Evolutionary conservation across 345 rosid genomes (phyloP).

Genomic region (Linum trigynum): DNA sequence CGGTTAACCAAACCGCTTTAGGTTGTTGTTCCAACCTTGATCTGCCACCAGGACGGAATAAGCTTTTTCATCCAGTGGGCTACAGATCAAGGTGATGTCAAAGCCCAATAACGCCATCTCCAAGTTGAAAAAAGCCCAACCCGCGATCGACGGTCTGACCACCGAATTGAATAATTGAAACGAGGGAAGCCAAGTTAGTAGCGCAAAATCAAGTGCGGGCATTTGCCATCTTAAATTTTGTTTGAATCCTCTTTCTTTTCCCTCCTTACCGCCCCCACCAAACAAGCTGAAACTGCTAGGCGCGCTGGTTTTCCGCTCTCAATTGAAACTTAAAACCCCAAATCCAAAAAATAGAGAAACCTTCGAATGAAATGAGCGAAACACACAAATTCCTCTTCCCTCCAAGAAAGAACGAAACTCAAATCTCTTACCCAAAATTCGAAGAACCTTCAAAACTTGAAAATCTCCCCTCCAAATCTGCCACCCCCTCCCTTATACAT

Average conservation of each 20-base stretch:
- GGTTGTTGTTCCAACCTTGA: too few relatives aligned
- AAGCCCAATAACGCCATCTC: too few relatives aligned
- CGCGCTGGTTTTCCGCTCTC: constrained; percentile 1
- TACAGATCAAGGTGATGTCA: too few relatives aligned
- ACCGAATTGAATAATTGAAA: too few relatives aligned
- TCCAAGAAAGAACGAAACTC: constrained; percentile 3
- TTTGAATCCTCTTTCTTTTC: neutral
- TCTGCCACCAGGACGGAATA: too few relatives aligned
- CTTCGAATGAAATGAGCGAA: too few relatives aligned
- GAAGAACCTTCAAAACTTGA: constrained; percentile 5
- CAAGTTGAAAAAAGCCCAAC: too few relatives aligned
- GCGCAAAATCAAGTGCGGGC: neutral
- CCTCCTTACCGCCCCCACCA: neutral
- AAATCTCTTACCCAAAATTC: neutral
- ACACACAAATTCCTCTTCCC: neutral
- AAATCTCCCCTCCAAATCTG: constrained; percentile 20
- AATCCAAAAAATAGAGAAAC: neutral
- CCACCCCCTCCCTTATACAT: constrained; percentile 18
- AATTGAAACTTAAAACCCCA: constrained; percentile 12
- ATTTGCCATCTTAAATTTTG: neutral
- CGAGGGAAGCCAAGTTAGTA: neutral
- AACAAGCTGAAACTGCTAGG: neutral
- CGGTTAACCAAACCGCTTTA: too few relatives aligned
- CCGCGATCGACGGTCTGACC: too few relatives aligned
- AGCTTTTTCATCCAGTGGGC: too few relatives aligned